Conservation (phyloP, 495 filamentous ascomycete genomes). For the Aspergillus saccharolyticus region DNA sequence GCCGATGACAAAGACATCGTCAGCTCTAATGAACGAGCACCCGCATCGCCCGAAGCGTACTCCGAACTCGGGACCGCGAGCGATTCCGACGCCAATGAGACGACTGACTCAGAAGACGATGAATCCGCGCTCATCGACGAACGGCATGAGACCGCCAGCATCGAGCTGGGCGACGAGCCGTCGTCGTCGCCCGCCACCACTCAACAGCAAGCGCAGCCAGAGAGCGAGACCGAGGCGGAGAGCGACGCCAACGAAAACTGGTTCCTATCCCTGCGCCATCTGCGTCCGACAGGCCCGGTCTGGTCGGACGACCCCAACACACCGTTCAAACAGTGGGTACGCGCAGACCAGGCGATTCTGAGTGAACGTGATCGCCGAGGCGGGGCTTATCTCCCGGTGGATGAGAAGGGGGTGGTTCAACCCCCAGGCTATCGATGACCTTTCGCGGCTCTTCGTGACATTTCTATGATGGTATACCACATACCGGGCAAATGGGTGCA, state of each 20-base stretch:
- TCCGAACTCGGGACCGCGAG: background rate
- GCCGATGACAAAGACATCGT: background rate
- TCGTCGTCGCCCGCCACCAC: background rate
- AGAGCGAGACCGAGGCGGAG: slow-evolving; percentile 8
- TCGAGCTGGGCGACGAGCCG: slow-evolving; percentile 34
- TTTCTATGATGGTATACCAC: background rate
- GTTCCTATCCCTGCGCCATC: slow-evolving; percentile 32
- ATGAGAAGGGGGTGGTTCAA: slow-evolving; percentile 34
- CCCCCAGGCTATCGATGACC: slow-evolving; percentile 16
- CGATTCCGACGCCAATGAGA: slow-evolving; percentile 16
- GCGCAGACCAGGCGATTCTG: slow-evolving; percentile 32
- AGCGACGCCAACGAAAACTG: slow-evolving; percentile 26
- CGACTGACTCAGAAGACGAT: too few relatives aligned
- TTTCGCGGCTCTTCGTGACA: background rate
- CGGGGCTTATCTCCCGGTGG: slow-evolving; percentile 21
- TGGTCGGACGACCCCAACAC: slow-evolving; percentile 38
- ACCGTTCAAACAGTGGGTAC: slow-evolving; percentile 41
- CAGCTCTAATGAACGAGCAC: background rate
- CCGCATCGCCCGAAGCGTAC: background rate
- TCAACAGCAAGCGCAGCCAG: background rate
- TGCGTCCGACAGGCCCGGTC: slow-evolving; percentile 17
- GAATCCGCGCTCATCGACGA: slow-evolving; percentile 18
- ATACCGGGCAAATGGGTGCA: too few relatives aligned
- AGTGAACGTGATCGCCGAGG: slow-evolving; percentile 27
- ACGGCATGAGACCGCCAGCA: slow-evolving; percentile 37